These are phyloP conservation scores for Pythium phragmiticola DNA, from an alignment of 352 stramenopile genomes.

Conservation along the genomic window DNA sequence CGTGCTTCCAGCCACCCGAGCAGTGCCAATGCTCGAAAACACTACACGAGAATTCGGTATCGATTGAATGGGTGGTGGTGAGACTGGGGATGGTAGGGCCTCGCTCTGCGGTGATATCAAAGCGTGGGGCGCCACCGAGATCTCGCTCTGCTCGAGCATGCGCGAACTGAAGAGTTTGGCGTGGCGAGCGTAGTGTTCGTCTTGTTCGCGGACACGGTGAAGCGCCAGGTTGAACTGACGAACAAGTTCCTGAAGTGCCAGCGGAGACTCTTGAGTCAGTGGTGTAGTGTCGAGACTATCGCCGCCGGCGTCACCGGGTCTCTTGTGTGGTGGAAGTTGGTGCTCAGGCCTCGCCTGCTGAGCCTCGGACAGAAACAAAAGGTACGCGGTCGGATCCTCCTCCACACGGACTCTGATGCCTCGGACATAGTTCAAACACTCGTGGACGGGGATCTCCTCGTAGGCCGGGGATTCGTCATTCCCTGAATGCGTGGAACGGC, in stretches of 20 bases:
- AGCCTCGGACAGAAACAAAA: constrained; percentile 20
- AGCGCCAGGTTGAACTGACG: constrained; percentile 38
- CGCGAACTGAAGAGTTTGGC: constrained; percentile 64
- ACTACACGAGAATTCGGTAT: background rate
- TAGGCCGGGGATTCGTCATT: background rate
- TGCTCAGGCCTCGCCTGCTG: background rate
- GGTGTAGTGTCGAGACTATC: background rate
- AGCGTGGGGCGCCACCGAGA: constrained; percentile 39
- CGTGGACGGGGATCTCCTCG: constrained; percentile 10
- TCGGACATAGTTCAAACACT: constrained; percentile 10
- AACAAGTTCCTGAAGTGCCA: constrained; percentile 14
- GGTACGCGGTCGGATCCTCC: constrained; percentile 21
- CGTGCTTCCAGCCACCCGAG: constrained; percentile 1
- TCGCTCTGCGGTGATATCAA: background rate
- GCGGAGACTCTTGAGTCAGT: background rate
- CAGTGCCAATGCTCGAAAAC: constrained; percentile 14
- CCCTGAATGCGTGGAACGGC: background rate
- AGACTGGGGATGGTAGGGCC: background rate
- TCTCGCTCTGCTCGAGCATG: constrained; percentile 62
- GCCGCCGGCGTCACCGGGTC: background rate
- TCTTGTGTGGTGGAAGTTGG: background rate
- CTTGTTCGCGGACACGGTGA: constrained; percentile 41
- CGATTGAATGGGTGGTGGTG: background rate
- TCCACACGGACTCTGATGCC: constrained; percentile 21
- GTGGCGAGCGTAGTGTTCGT: constrained; percentile 67